phyloP scores from a whole-genome alignment of 805 yeast genomes.

The Ogataea pignaliae region DNA sequence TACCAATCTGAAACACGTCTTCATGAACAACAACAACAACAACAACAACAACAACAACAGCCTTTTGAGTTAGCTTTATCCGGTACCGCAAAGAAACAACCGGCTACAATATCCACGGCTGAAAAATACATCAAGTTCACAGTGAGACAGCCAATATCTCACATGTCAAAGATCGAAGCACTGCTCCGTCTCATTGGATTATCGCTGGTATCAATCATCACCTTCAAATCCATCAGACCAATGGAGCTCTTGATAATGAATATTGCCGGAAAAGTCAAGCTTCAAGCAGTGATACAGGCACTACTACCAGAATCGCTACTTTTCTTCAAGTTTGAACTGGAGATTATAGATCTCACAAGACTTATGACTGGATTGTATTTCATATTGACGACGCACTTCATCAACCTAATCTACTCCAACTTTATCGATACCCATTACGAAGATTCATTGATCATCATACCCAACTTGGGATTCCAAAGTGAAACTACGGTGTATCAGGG shows the following conservation, averaged over 20 bases:
- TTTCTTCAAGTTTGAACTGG: not conserved
- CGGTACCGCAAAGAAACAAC: not conserved
- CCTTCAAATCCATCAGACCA: not conserved
- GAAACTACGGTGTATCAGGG: slow-evolving; percentile 31
- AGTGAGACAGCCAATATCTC: slow-evolving; percentile 11
- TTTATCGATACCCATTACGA: slow-evolving; percentile 31
- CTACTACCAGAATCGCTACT: not conserved
- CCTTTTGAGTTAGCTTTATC: not conserved
- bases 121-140: slow-evolving; percentile 17
- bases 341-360: not conserved
- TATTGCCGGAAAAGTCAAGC: not conserved
- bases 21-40: not conserved
- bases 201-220: slow-evolving; percentile 4
- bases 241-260: not conserved
- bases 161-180: not conserved
- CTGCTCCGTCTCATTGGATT: slow-evolving; percentile 3
- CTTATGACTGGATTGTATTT: not conserved
- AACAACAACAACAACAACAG: not conserved
- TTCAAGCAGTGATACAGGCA: not conserved
- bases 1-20: slow-evolving; percentile 10
- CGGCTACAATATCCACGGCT: not conserved
- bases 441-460: slow-evolving; percentile 42
- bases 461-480: slow-evolving; percentile 44
- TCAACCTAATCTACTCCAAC: slow-evolving; percentile 14
- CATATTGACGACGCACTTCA: not conserved